Percentiles rank a stretch among this genome's conserved stretches.
Evolutionary conservation across 2,329 filamentous ascomycete species (phyloP).

Genomic region (Ascochyta rabiei): DNA sequence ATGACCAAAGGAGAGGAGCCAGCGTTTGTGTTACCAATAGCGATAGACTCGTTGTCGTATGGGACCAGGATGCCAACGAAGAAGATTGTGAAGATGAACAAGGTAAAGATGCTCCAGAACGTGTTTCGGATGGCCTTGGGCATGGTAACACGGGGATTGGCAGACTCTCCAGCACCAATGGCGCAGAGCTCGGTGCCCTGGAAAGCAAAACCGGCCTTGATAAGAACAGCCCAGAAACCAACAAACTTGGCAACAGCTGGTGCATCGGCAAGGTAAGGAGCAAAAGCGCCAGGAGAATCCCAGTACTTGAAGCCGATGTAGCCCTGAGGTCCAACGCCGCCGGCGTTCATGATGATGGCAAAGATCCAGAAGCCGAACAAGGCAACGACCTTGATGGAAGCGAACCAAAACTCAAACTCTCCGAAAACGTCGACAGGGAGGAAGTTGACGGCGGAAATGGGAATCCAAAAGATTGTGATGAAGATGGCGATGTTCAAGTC

Average conservation of each 20-base stretch:
- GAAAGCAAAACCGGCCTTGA: constrained; percentile 72
- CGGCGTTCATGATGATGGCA: constrained; percentile 75
- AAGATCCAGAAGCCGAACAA: constrained; percentile 79
- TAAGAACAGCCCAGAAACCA: constrained; percentile 71
- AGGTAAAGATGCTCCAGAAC: constrained; percentile 74
- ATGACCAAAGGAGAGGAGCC: constrained; percentile 65
- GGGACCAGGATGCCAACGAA: constrained; percentile 76
- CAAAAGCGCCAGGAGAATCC: constrained; percentile 71
- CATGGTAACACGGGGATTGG: constrained; percentile 73
- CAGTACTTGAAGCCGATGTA: constrained; percentile 77
- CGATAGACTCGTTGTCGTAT: constrained; percentile 62
- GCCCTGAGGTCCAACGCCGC: constrained; percentile 67
- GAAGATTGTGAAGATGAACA: constrained; percentile 67
- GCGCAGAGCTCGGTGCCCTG: constrained; percentile 78
- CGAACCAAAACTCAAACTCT: constrained; percentile 80
- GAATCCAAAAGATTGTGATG: constrained; percentile 73
- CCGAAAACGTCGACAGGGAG: constrained; percentile 75
- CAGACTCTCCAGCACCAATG: constrained; percentile 78
- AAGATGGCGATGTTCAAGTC: constrained; percentile 71
- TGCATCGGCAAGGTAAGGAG: constrained; percentile 63
- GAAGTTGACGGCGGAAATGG: constrained; percentile 73
- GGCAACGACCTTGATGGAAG: constrained; percentile 76
- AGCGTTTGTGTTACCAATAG: constrained; percentile 61
- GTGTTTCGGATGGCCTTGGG: constrained; percentile 75
- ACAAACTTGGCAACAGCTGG: constrained; percentile 67